Evolutionary conservation across 2,329 filamentous ascomycete species (phyloP).

Genomic region (Sordariomycetes sp.): DNA sequence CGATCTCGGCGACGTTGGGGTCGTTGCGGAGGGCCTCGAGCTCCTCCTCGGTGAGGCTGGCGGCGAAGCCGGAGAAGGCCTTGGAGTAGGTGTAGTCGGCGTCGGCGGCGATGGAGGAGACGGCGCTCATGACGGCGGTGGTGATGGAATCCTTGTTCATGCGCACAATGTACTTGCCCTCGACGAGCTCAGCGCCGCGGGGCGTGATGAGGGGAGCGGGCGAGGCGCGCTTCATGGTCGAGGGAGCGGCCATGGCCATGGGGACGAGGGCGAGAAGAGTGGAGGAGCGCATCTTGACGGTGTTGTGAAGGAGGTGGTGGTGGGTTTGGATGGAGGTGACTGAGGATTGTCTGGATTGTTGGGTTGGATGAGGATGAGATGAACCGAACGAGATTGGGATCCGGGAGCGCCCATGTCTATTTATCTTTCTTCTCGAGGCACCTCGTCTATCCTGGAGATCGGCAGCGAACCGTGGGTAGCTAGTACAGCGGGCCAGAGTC

Average conservation of each 20-base stretch:
- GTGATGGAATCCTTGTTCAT: conserved; percentile 16
- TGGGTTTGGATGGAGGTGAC: neutral
- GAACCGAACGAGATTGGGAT: neutral
- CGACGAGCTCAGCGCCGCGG: conserved; percentile 18
- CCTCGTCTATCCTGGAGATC: neutral
- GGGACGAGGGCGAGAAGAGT: conserved; percentile 22
- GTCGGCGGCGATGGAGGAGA: conserved; percentile 17
- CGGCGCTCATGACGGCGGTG: conserved; percentile 13
- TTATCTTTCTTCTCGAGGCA: neutral
- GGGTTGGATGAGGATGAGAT: conserved; percentile 2
- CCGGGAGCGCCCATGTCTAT: neutral
- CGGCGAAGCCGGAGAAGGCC: conserved; percentile 17
- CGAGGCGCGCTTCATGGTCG: conserved; percentile 14
- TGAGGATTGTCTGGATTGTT: conserved; percentile 3
- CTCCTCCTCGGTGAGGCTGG: conserved; percentile 13
- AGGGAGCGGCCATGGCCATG: conserved; percentile 19
- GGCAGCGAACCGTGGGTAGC: too few relatives aligned
- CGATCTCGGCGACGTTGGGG: conserved; percentile 24
- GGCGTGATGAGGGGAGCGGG: conserved; percentile 23
- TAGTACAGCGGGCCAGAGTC: too few relatives aligned
- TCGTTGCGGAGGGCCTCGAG: conserved; percentile 14
- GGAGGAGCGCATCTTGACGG: conserved; percentile 19
- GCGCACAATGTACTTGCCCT: conserved; percentile 27
- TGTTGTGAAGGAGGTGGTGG: conserved; percentile 1
- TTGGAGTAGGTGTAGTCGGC: conserved; percentile 21